phyloP scores from a whole-genome alignment of 225 moss, liverwort and hornwort genomes.

The Ulota crispa region DNA sequence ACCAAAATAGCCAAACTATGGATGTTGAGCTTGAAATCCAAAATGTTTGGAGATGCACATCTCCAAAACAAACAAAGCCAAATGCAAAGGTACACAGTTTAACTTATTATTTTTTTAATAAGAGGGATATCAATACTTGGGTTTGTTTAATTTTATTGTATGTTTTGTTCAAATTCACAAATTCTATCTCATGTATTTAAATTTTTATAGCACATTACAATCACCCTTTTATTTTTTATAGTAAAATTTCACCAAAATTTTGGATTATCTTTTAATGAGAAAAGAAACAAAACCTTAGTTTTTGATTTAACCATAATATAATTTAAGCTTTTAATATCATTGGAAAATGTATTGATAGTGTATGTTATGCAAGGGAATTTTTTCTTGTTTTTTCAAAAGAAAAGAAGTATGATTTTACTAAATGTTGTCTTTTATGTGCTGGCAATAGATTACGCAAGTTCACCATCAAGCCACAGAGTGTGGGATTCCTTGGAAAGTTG shows the following conservation, averaged over 20 bases:
- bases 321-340: neutral
- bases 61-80: constrained; percentile 3
- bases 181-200: neutral
- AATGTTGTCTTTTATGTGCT: constrained; percentile 1
- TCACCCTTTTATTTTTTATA: neutral
- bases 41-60: neutral
- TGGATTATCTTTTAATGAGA: neutral
- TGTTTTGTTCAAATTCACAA: neutral
- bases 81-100: constrained; percentile 28
- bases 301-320: neutral
- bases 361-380: neutral
- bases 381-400: neutral
- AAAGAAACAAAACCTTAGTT: neutral
- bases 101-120: neutral
- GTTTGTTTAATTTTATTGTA: neutral
- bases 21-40: constrained; percentile 16
- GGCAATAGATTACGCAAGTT: constrained; percentile 19
- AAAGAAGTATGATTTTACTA: neutral
- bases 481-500: constrained; percentile 22
- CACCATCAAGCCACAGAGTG: constrained; percentile 32
- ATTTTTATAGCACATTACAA: neutral
- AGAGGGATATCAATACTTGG: neutral
- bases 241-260: neutral
- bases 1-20: constrained; percentile 38
- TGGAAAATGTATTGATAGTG: neutral